phyloP scores from a whole-genome alignment of 345 rosid genomes.

The Salix caprea region DNA sequence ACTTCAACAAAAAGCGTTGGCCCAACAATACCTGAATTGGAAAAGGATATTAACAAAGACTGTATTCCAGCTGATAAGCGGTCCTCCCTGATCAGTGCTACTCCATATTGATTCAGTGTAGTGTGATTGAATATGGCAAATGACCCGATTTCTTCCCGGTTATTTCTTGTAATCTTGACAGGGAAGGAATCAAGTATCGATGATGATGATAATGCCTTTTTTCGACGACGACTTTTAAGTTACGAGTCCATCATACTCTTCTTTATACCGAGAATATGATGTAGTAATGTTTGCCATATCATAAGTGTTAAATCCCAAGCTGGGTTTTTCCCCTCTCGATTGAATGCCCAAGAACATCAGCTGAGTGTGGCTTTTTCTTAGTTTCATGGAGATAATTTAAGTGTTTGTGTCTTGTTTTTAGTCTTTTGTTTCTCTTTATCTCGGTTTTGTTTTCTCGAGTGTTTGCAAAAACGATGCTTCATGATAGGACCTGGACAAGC shows the following conservation, averaged over 20 bases:
- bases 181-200: slow-evolving; percentile 24
- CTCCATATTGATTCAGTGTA: no score
- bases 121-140: no score
- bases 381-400: neutral
- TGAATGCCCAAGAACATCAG: neutral
- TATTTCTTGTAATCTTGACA: slow-evolving; percentile 11
- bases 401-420: neutral
- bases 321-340: neutral
- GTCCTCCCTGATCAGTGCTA: no score
- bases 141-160: neutral
- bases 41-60: no score
- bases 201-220: neutral
- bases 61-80: no score
- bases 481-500: slow-evolving; percentile 37
- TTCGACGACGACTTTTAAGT: slow-evolving; percentile 1
- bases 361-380: neutral
- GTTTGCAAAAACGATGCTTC: slow-evolving; percentile 44
- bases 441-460: neutral
- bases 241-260: no score
- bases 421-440: neutral
- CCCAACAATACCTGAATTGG: no score
- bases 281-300: no score
- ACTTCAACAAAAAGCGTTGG: no score
- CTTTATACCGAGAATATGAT: neutral
- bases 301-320: neutral